Percentiles rank a stretch among this genome's conserved stretches.
These are phyloP conservation scores for Tuber calosporum DNA, from an alignment of 495 filamentous ascomycete genomes.

Conservation along the genomic window DNA sequence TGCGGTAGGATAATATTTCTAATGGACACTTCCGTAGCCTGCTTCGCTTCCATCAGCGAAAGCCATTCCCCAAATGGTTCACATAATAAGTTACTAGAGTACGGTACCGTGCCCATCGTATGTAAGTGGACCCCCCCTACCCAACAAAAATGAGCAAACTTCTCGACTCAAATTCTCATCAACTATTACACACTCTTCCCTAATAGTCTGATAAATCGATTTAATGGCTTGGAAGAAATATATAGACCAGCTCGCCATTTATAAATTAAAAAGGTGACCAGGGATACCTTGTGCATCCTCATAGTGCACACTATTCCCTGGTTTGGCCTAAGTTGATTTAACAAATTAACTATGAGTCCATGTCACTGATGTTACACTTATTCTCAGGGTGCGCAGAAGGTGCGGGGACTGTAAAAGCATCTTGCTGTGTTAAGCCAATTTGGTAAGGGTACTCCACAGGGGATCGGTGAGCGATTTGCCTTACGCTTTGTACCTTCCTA, in stretches of 20 bases:
- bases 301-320: neutral
- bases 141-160: neutral
- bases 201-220: neutral
- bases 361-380: neutral
- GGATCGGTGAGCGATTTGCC: neutral
- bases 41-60: neutral
- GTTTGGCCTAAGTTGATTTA: neutral
- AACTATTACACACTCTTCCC: neutral
- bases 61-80: no score
- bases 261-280: neutral
- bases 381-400: neutral
- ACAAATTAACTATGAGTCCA: neutral
- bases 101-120: neutral
- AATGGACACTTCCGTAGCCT: neutral
- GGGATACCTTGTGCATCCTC: neutral
- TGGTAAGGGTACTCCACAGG: neutral
- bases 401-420: neutral
- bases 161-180: neutral
- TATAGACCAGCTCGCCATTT: neutral
- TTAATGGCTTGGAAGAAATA: neutral
- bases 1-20: neutral
- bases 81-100: no score
- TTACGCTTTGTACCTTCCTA: neutral
- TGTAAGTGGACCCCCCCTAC: neutral
- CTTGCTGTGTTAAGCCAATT: neutral